These are phyloP conservation scores for Eucalyptus tenuipes DNA, from an alignment of 345 rosid genomes.

Conservation along the genomic window DNA sequence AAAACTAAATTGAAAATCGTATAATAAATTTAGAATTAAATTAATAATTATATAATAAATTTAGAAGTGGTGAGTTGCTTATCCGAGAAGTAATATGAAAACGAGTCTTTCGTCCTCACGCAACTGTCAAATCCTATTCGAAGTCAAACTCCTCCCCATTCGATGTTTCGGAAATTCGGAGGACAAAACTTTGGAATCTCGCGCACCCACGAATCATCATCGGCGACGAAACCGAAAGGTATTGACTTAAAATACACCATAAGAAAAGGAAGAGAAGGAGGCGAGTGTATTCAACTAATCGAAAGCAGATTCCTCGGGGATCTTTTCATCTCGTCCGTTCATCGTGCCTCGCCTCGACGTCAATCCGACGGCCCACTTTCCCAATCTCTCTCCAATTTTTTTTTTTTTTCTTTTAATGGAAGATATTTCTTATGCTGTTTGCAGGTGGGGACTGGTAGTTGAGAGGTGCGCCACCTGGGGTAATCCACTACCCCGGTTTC, in stretches of 20 bases:
- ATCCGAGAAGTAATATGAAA: background rate
- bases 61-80: background rate
- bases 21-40: background rate
- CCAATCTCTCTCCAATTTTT: background rate
- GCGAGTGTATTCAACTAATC: background rate
- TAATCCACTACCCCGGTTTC: background rate
- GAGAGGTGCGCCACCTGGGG: background rate
- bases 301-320: background rate
- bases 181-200: background rate
- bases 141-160: background rate
- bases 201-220: background rate
- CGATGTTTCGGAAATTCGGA: background rate
- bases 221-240: background rate
- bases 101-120: background rate
- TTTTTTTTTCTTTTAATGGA: background rate
- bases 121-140: background rate
- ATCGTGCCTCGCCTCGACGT: background rate
- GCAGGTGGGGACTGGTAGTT: background rate
- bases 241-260: background rate
- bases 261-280: fast-evolving
- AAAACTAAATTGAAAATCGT: fast-evolving
- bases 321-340: background rate
- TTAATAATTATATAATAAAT: fast-evolving
- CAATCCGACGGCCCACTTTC: background rate
- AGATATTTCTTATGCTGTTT: background rate